Conservation (phyloP, 2,329 filamentous ascomycete species). For the Alternaria arborescens region DNA sequence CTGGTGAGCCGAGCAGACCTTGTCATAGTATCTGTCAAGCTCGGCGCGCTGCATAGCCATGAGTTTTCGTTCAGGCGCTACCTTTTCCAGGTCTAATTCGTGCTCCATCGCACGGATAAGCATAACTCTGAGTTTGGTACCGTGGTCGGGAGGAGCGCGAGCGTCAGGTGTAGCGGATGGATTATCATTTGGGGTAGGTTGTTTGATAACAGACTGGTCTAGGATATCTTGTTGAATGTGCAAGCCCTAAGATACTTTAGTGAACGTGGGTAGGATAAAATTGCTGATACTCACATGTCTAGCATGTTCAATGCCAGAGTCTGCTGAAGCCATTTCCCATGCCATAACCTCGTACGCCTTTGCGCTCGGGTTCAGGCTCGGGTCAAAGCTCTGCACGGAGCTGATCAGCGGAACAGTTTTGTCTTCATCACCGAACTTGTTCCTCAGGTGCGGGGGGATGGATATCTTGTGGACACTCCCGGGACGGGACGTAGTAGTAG, state of each 20-base stretch:
- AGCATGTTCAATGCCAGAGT: neutral
- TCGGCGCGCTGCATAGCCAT: slow-evolving; percentile 14
- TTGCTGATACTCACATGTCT: neutral
- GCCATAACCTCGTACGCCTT: neutral
- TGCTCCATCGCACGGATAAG: slow-evolving; percentile 21
- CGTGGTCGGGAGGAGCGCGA: neutral
- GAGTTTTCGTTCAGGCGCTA: slow-evolving; percentile 14
- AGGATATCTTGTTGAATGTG: slow-evolving; percentile 1
- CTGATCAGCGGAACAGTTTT: neutral
- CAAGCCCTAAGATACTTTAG: slow-evolving; percentile 4
- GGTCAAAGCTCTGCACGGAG: neutral
- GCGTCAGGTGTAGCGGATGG: no score
- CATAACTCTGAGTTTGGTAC: neutral
- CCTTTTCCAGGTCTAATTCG: slow-evolving; percentile 18
- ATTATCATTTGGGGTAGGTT: neutral
- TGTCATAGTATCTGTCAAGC: slow-evolving; percentile 7
- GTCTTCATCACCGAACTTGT: neutral
- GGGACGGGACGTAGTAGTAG: neutral
- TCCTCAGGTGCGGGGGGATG: slow-evolving; percentile 8
- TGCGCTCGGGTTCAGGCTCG: neutral
- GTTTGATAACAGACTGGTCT: neutral
- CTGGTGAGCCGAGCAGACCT: slow-evolving; percentile 13
- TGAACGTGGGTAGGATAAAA: neutral
- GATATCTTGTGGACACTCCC: neutral
- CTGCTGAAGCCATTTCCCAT: neutral